These are phyloP conservation scores for Pseudocercospora pini-densiflorae DNA, from an alignment of 2,329 filamentous ascomycete species.

Conservation along the genomic window DNA sequence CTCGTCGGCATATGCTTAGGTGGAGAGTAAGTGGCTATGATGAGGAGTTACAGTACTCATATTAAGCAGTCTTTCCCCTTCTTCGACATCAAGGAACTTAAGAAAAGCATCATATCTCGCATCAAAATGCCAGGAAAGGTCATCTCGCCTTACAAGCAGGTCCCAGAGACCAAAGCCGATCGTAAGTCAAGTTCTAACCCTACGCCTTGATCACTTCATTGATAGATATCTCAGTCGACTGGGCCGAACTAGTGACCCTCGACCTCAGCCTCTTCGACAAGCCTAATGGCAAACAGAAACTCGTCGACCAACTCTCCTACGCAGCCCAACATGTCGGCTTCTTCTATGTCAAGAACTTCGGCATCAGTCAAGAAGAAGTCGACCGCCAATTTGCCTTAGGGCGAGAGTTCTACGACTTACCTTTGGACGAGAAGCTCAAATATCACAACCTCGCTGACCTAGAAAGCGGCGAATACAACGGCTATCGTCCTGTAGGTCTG, in stretches of 20 bases:
- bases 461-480: slow-evolving; percentile 34
- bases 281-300: slow-evolving; percentile 57
- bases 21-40: slow-evolving; percentile 3
- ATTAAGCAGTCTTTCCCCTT: not conserved
- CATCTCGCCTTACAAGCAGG: slow-evolving; percentile 37
- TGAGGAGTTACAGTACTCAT: not conserved
- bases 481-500: slow-evolving; percentile 29
- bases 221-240: slow-evolving; percentile 36
- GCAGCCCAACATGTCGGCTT: slow-evolving; percentile 54
- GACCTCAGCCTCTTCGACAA: slow-evolving; percentile 59
- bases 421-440: slow-evolving; percentile 62
- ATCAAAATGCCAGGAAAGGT: slow-evolving; percentile 27
- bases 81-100: not conserved
- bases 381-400: slow-evolving; percentile 65
- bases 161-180: slow-evolving; percentile 40
- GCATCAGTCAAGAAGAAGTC: slow-evolving; percentile 62
- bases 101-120: not conserved
- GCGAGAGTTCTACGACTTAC: slow-evolving; percentile 60
- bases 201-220: not conserved
- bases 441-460: slow-evolving; percentile 45
- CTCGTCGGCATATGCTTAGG: slow-evolving; percentile 20
- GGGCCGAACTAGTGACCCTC: slow-evolving; percentile 62
- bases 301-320: slow-evolving; percentile 59
- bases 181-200: slow-evolving; percentile 13
- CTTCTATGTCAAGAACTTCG: slow-evolving; percentile 69